These are phyloP conservation scores for Leucaena leucocephala DNA, from an alignment of 306 rosid genomes.

Conservation along the genomic window DNA sequence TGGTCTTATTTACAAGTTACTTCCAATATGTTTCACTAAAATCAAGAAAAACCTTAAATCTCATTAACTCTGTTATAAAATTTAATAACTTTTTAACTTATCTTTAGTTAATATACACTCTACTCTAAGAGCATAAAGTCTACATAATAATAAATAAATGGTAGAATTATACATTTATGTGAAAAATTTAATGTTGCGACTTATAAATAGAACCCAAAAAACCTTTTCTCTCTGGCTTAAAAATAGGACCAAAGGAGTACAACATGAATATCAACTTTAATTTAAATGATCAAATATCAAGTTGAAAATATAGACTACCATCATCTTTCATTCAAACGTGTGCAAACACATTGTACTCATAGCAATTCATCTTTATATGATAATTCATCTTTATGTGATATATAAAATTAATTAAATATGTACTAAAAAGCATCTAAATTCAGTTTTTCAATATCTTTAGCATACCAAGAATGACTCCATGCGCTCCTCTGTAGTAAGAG, in stretches of 20 bases:
- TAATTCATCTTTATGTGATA: background rate
- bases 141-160: too few species aligned
- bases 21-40: too few species aligned
- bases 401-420: background rate
- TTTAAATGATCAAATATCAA: background rate
- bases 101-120: too few species aligned
- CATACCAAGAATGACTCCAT: constrained; percentile 94
- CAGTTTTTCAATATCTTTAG: constrained; percentile 6
- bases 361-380: background rate
- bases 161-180: too few species aligned
- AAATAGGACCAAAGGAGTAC: background rate
- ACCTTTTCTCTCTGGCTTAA: too few species aligned
- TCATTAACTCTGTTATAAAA: too few species aligned
- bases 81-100: too few species aligned
- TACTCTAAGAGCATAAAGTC: too few species aligned
- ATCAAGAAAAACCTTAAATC: too few species aligned
- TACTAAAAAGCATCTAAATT: background rate
- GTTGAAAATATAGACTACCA: background rate
- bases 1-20: too few species aligned
- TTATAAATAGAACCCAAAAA: too few species aligned
- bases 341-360: constrained; percentile 1
- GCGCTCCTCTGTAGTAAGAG: constrained; percentile 96
- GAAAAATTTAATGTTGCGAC: too few species aligned
- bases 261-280: background rate
- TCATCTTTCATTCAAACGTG: background rate